Evolutionary conservation across 2,329 filamentous ascomycete genomes (phyloP), one percentile per base, ranked within the genome.

Genomic region (Akanthomyces uredinophilus): DNA sequence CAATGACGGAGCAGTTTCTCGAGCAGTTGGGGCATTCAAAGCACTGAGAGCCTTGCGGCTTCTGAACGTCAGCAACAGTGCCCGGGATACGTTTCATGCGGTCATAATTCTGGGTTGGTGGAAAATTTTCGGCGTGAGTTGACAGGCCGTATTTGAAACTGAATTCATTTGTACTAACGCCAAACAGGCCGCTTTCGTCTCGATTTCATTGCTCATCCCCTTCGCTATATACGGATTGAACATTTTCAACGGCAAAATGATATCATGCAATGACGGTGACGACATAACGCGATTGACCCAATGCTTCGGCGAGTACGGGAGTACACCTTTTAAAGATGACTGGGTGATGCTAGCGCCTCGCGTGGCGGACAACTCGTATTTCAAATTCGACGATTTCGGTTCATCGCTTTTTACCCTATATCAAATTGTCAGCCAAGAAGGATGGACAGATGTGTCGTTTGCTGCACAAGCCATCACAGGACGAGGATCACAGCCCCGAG

Each of bases 391-490:
- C 74, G 90, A 96, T 71, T 99, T 99, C 70, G 91, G 89, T n/a
- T 85, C 91, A 60, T 90, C 94, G 0, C 81, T 99, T 39, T 98
- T 98, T 78, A 96, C 96, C 65, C 89, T 99, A 64, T 99, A 97
- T 78, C 93, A 98, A 74, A 97, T 99, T 75, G 94, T 98, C 47
- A 98, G 94, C 58, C 95, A 99, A 74, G 96, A 99, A 80, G 95
- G 95, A 39, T 99, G 96, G 95, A 87, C 88, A 13, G 92, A 96
- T 72, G 92, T 96, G n/a, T 91, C 95, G 72, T 93, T 90, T 78
- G 84, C 85, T 39, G 89, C 88, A 1, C 90, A 96, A 78, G 85
- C 87, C 37, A 95, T 98, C 66, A 93, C 88, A 1, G 92, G 90
- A 2, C 78, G 80, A 37, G 90, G 87, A 64, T 80, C 81, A 32